phyloP scores from a whole-genome alignment of 306 rosid species.

The Trifolium subterraneum region DNA sequence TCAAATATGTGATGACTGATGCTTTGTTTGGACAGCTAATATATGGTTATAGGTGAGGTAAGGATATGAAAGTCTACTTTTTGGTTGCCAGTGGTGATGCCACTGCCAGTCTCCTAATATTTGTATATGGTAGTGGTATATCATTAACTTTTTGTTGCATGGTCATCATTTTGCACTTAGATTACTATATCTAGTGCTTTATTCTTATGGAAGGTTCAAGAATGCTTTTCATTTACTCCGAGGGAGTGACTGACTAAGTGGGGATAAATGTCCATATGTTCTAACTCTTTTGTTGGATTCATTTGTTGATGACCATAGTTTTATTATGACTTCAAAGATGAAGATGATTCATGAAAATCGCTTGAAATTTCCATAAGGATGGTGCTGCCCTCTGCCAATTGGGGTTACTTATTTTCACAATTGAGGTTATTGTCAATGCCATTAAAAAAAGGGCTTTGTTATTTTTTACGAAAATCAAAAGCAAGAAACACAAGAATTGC shows the following conservation, averaged over 20 bases:
- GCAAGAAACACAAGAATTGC: too few relatives aligned
- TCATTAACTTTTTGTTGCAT: slow-evolving; percentile 13
- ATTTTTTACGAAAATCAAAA: too few relatives aligned
- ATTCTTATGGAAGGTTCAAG: background rate
- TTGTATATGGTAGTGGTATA: background rate
- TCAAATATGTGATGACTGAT: too few relatives aligned
- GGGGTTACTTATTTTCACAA: too few relatives aligned
- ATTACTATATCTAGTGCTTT: slow-evolving; percentile 6
- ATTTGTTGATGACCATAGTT: background rate
- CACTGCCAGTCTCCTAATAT: background rate
- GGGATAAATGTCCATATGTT: background rate
- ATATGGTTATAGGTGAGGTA: background rate
- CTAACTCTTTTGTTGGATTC: background rate
- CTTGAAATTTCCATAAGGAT: too few relatives aligned
- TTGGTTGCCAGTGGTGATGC: background rate
- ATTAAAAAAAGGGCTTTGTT: too few relatives aligned
- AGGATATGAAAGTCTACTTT: slow-evolving; percentile 5
- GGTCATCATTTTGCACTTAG: background rate
- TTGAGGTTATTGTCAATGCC: too few relatives aligned
- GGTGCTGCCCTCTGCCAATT: too few relatives aligned
- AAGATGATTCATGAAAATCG: background rate
- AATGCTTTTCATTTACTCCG: background rate
- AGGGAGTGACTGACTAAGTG: background rate
- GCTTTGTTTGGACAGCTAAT: background rate
- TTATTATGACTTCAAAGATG: too few relatives aligned